Percentiles rank a stretch among this genome's conserved stretches.
Conservation (phyloP, 345 rosid species). For the Pseudoturritis turrita region DNA sequence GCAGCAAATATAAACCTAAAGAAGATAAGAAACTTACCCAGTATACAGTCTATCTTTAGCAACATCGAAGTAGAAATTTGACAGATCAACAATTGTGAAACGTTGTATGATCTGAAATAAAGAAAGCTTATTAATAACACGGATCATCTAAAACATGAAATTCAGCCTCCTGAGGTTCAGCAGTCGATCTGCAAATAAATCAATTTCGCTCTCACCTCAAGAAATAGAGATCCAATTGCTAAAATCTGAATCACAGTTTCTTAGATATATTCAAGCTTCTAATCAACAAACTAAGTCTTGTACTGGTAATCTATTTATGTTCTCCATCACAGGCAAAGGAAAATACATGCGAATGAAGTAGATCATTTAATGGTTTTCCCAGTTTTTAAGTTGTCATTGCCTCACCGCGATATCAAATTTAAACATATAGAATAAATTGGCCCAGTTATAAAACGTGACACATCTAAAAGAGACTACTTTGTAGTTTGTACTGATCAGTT, state of each 20-base stretch:
- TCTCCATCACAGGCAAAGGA: neutral
- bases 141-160: constrained; percentile 3
- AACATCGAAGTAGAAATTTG: constrained; percentile 91
- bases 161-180: constrained; percentile 3
- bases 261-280: neutral
- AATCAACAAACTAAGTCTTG: neutral
- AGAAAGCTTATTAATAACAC: neutral
- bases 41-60: constrained; percentile 96
- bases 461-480: neutral
- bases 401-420: neutral
- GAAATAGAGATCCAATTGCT: neutral
- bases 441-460: neutral
- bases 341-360: neutral
- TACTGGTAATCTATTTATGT: neutral
- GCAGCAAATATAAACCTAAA: neutral
- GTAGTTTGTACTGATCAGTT: neutral
- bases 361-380: neutral
- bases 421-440: neutral
- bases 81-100: constrained; percentile 80
- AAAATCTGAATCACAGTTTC: neutral
- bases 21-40: constrained; percentile 56
- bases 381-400: neutral
- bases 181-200: neutral
- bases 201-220: constrained; percentile 1
- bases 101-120: constrained; percentile 73